A percentile compares a stretch with the other conserved stretches of the same genome.
Evolutionary conservation across 257 asterid species (phyloP).

Genomic region (Solanum appendiculatum): DNA sequence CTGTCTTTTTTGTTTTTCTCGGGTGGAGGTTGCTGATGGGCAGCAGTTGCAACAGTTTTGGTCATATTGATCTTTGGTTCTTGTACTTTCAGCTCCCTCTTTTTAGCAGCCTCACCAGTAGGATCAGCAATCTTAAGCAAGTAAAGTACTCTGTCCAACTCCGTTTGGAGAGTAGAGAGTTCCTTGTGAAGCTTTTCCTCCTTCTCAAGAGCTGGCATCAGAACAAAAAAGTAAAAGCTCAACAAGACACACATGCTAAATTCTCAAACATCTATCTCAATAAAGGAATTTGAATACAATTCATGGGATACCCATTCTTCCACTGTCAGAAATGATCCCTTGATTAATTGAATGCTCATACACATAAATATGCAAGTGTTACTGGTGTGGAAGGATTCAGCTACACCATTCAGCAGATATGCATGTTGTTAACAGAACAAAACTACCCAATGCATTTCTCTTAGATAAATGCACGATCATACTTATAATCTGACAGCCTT

Average conservation of each 20-base stretch:
- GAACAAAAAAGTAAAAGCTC: constrained; percentile 2
- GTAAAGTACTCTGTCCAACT: constrained; percentile 75
- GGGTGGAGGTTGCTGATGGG: constrained; percentile 7
- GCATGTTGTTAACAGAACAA: neutral
- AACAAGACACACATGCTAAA: neutral
- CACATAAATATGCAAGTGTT: neutral
- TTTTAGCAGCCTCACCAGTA: constrained; percentile 70
- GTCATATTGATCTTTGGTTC: constrained; percentile 18
- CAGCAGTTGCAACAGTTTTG: constrained; percentile 14
- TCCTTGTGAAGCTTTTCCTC: constrained; percentile 53
- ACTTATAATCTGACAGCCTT: neutral
- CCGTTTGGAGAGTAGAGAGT: constrained; percentile 54
- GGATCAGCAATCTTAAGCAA: constrained; percentile 96
- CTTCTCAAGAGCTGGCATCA: constrained; percentile 50
- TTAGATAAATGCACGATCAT: neutral
- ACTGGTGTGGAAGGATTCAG: neutral
- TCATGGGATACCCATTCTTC: neutral
- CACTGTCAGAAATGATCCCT: neutral
- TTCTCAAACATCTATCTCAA: neutral
- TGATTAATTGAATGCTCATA: neutral
- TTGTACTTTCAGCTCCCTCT: constrained; percentile 39
- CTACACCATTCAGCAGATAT: neutral
- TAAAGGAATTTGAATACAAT: neutral
- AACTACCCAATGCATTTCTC: neutral
- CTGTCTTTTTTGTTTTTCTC: constrained; percentile 8